These are phyloP conservation scores for Sphagnum fallax DNA, from an alignment of 228 moss, liverwort and hornwort species.

Conservation along the genomic window DNA sequence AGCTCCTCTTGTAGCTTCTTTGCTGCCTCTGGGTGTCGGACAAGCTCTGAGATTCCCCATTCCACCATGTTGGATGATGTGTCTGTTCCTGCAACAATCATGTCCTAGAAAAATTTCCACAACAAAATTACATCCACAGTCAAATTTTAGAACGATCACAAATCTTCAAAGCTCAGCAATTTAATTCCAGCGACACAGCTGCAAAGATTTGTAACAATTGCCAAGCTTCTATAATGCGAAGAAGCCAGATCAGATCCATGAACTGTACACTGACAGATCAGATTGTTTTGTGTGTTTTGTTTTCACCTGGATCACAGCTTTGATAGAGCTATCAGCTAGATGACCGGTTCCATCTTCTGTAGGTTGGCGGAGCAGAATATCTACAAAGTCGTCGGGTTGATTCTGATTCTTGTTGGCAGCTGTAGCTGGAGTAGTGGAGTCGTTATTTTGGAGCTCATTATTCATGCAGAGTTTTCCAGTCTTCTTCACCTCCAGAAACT, in stretches of 20 bases:
- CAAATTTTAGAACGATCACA: neutral
- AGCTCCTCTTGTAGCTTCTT: neutral
- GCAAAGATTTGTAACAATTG: neutral
- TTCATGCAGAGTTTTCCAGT: no score
- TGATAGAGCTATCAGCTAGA: neutral
- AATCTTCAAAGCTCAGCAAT: neutral
- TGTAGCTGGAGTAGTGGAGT: no score
- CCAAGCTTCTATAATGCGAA: no score
- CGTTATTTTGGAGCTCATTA: no score
- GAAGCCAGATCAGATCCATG: no score
- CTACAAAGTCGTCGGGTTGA: neutral
- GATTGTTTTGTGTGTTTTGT: no score
- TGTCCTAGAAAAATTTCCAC: neutral
- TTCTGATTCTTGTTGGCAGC: neutral
- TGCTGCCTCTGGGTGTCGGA: neutral
- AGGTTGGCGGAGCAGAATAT: neutral
- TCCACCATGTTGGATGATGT: neutral
- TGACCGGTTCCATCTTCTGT: neutral
- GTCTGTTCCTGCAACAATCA: conserved; percentile 2
- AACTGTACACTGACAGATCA: no score
- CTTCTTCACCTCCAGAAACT: conserved; percentile 1
- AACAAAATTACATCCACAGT: neutral
- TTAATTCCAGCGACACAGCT: neutral
- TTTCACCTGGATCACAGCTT: neutral
- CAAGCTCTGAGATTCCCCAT: conserved; percentile 1